Percentiles rank a stretch among this genome's conserved stretches.
Evolutionary conservation across 1,284 basidiomycete genomes (phyloP).

Genomic region (Schizopora paradoxa): DNA sequence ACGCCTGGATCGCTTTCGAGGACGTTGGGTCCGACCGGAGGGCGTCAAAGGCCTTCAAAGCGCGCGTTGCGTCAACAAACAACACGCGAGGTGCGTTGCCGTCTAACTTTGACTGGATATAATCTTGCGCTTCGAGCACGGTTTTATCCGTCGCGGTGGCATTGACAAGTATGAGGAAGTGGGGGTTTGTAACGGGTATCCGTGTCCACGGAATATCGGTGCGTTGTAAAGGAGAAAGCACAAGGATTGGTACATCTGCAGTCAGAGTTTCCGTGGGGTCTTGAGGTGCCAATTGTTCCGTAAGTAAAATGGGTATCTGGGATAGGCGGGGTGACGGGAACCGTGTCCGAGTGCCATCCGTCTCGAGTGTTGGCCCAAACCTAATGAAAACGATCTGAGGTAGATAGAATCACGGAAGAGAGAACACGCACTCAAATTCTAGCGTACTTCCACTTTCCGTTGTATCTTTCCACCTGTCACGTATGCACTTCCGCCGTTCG

Average conservation of each 20-base stretch:
- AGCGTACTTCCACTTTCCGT: slow-evolving; percentile 23
- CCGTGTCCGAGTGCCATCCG: neutral
- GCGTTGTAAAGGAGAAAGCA: slow-evolving; percentile 51
- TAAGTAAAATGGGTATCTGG: slow-evolving; percentile 48
- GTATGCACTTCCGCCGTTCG: slow-evolving; percentile 35
- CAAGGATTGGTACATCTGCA: slow-evolving; percentile 54
- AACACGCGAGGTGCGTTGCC: slow-evolving; percentile 30
- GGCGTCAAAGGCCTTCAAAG: slow-evolving; percentile 43
- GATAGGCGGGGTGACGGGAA: slow-evolving; percentile 32
- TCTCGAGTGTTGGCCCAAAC: neutral
- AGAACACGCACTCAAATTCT: slow-evolving; percentile 37
- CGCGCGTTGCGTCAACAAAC: slow-evolving; percentile 51
- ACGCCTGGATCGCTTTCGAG: slow-evolving; percentile 48
- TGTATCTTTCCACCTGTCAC: slow-evolving; percentile 38
- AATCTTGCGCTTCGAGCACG: slow-evolving; percentile 19
- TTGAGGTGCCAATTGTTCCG: slow-evolving; percentile 41
- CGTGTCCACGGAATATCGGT: slow-evolving; percentile 30
- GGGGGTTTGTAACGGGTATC: slow-evolving; percentile 37
- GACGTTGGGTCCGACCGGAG: slow-evolving; percentile 43
- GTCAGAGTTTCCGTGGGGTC: slow-evolving; percentile 29
- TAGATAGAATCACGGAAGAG: slow-evolving; percentile 9
- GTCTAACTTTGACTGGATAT: slow-evolving; percentile 19
- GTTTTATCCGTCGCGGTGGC: slow-evolving; percentile 20
- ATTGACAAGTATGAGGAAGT: slow-evolving; percentile 48
- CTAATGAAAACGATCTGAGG: neutral